Evolutionary conservation across 1,284 basidiomycete species (phyloP).

Genomic region (Cutaneotrichosporon dermatis): DNA sequence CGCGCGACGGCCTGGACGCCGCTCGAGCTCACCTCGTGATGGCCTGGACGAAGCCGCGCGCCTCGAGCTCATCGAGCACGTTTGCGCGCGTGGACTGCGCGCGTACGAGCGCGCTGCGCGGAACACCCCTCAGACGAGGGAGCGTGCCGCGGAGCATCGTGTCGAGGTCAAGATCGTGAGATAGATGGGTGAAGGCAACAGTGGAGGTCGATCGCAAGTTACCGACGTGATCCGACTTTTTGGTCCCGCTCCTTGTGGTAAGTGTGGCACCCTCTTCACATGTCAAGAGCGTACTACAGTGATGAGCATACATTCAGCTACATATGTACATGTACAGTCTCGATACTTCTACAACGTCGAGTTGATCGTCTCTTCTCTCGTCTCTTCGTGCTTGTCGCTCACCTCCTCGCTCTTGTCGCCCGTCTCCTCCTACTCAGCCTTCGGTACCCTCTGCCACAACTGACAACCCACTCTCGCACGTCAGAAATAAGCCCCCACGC

Average conservation of each 20-base stretch:
- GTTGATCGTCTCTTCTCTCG: no score
- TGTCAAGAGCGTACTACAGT: no score
- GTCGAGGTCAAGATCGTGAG: background rate
- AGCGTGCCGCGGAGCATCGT: background rate
- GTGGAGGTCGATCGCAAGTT: slow-evolving; percentile 1
- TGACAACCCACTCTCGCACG: no score
- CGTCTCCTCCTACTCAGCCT: no score
- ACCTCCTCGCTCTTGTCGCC: no score
- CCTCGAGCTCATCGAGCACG: slow-evolving; percentile 48
- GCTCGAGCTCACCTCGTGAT: slow-evolving; percentile 46
- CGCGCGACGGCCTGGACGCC: background rate
- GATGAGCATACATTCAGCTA: no score
- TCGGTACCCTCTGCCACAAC: no score
- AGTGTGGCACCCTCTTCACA: background rate
- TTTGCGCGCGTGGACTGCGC: background rate
- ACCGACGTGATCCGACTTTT: background rate
- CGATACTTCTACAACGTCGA: no score
- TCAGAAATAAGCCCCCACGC: no score
- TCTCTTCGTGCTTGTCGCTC: no score
- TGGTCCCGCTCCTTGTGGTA: background rate
- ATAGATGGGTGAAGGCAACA: background rate
- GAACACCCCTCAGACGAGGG: background rate
- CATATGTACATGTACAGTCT: no score
- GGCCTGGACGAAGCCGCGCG: slow-evolving; percentile 50
- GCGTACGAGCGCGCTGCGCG: background rate